Percentiles rank a stretch among this genome's conserved stretches.
Evolutionary conservation across 2,329 filamentous ascomycete species (phyloP).

Genomic region (Fusarium austroafricanum): DNA sequence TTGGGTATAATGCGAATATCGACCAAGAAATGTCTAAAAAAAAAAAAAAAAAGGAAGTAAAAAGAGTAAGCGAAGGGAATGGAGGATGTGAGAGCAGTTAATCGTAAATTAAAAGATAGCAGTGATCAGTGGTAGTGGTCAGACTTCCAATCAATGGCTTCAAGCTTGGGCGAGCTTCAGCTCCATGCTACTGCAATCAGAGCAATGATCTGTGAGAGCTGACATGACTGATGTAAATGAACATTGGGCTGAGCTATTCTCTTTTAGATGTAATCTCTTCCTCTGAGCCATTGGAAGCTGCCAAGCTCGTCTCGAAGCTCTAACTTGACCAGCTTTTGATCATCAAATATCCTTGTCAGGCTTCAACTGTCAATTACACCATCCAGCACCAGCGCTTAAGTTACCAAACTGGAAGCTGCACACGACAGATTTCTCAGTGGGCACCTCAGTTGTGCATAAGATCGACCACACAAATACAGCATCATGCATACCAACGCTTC

Average conservation of each 20-base stretch:
- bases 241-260: not conserved
- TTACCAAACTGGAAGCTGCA: constrained; percentile 8
- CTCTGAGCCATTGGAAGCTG: constrained; percentile 1
- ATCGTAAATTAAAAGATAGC: not conserved
- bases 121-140: not conserved
- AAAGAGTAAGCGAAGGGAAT: not conserved
- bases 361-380: constrained; percentile 17
- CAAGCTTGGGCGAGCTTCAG: constrained; percentile 28
- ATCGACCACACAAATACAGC: constrained; percentile 22
- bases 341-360: not conserved
- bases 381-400: constrained; percentile 2
- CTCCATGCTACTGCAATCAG: not conserved
- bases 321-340: constrained; percentile 6
- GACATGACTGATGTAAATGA: not conserved
- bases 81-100: not conserved
- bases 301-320: constrained; percentile 21
- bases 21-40: not conserved
- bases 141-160: constrained; percentile 29
- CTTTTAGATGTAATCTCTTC: not conserved
- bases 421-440: constrained; percentile 5
- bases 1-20: not conserved
- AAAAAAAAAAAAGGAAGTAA: not conserved
- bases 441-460: constrained; percentile 24
- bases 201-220: constrained; percentile 8
- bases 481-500: not conserved